Conservation (phyloP, 805 yeast species). For the Candida sanyiensis region DNA sequence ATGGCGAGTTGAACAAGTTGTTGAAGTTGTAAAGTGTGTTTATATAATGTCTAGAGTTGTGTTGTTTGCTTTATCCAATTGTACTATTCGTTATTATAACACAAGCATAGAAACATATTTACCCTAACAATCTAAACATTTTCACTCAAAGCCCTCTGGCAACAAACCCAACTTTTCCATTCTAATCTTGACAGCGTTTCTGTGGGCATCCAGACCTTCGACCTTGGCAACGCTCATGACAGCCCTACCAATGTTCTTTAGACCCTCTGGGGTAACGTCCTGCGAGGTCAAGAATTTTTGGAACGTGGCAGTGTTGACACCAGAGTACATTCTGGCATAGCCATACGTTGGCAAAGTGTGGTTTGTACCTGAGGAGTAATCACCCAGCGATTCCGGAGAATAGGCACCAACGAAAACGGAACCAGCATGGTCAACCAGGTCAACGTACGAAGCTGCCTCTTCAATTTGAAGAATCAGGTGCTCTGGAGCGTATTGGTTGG, state of each 20-base stretch:
- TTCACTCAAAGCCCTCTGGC: constrained; percentile 28
- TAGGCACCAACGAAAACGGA: constrained; percentile 93
- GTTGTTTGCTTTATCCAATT: no score
- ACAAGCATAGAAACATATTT: no score
- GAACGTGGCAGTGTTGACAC: constrained; percentile 94
- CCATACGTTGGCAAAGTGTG: constrained; percentile 99
- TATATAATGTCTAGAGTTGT: neutral
- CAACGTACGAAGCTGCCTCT: constrained; percentile 67
- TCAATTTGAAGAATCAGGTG: constrained; percentile 90
- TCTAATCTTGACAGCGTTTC: constrained; percentile 93
- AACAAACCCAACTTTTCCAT: constrained; percentile 68
- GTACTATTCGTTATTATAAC: no score
- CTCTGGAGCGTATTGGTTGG: constrained; percentile 95
- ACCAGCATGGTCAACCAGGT: constrained; percentile 85
- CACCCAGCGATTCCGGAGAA: constrained; percentile 98
- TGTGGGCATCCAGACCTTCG: constrained; percentile 96
- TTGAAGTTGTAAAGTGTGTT: constrained; percentile 22
- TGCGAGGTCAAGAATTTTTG: constrained; percentile 94
- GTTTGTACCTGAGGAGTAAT: constrained; percentile 96
- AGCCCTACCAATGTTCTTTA: constrained; percentile 86
- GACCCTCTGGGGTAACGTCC: constrained; percentile 80
- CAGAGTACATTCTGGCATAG: constrained; percentile 94
- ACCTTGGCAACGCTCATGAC: constrained; percentile 94
- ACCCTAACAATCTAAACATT: neutral
- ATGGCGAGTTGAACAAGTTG: constrained; percentile 49